Conservation (phyloP, 2,329 filamentous ascomycete species). For the Phialophora macrospora region DNA sequence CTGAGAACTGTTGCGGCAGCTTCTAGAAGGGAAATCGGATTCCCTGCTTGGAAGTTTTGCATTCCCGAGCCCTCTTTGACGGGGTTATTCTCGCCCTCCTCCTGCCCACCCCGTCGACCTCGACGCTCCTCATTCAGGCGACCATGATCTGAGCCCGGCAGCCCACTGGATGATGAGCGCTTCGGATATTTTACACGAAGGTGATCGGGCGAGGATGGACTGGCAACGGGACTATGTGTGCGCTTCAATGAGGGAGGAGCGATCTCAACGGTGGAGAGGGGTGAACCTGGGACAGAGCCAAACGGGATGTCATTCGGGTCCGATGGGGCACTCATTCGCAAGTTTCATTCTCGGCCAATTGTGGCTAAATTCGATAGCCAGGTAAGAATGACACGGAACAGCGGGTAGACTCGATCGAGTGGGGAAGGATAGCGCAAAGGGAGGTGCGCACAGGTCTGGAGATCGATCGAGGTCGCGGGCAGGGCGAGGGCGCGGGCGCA, state of each 20-base stretch:
- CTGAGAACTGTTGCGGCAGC: constrained; percentile 21
- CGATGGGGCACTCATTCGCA: constrained; percentile 22
- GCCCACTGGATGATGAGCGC: constrained; percentile 11
- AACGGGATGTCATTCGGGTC: constrained; percentile 15
- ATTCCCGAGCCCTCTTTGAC: not conserved
- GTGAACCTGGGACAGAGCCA: not conserved
- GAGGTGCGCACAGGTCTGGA: constrained; percentile 2
- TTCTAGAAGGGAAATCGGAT: constrained; percentile 24
- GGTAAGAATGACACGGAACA: not conserved
- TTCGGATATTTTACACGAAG: constrained; percentile 24
- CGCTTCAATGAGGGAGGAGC: constrained; percentile 24
- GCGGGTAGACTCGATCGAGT: constrained; percentile 3
- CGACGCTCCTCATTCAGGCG: constrained; percentile 12
- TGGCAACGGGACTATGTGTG: constrained; percentile 12
- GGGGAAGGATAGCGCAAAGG: constrained; percentile 5
- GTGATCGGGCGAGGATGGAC: constrained; percentile 19
- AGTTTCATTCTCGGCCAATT: constrained; percentile 13
- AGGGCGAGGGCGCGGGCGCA: not conserved
- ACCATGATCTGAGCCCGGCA: constrained; percentile 5
- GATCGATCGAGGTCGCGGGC: constrained; percentile 6
- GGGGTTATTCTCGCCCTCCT: constrained; percentile 13
- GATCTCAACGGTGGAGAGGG: constrained; percentile 3
- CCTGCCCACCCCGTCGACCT: constrained; percentile 24
- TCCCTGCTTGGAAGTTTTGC: not conserved
- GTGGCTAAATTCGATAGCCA: constrained; percentile 2